These are phyloP conservation scores for Ramaria sp. DNA, from an alignment of 768 basidiomycete genomes.

Conservation along the genomic window DNA sequence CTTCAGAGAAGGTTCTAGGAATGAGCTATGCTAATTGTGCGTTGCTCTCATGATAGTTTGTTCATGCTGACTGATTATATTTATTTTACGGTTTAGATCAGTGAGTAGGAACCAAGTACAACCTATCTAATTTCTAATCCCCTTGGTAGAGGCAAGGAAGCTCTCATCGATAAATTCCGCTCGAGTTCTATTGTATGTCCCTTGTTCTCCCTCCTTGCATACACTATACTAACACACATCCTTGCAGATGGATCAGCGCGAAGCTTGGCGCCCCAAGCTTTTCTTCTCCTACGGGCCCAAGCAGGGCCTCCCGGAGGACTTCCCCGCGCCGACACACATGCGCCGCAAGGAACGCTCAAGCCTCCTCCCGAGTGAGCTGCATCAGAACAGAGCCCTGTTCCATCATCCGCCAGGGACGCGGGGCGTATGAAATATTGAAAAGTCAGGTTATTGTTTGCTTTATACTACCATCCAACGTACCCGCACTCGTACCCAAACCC, in stretches of 20 bases:
- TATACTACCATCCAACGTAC: no score
- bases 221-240: neutral
- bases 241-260: constrained; percentile 64
- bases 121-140: neutral
- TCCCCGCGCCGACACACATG: constrained; percentile 74
- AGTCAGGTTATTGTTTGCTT: no score
- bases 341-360: constrained; percentile 79
- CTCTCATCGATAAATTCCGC: constrained; percentile 76
- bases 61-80: neutral
- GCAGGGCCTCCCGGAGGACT: constrained; percentile 68
- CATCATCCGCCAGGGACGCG: neutral
- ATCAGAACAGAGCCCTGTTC: neutral
- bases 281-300: constrained; percentile 65
- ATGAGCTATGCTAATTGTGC: constrained; percentile 88
- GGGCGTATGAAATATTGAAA: neutral
- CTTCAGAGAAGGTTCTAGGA: constrained; percentile 81
- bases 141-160: constrained; percentile 68
- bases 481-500: no score
- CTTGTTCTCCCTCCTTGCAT: neutral
- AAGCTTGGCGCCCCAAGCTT: constrained; percentile 76
- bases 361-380: constrained; percentile 15
- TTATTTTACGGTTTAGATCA: neutral
- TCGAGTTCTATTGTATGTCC: constrained; percentile 6
- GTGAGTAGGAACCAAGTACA: neutral
- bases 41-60: constrained; percentile 23